Evolutionary conservation across 208 protist species (phyloP).

Genomic region (Spongospora subterranea): DNA sequence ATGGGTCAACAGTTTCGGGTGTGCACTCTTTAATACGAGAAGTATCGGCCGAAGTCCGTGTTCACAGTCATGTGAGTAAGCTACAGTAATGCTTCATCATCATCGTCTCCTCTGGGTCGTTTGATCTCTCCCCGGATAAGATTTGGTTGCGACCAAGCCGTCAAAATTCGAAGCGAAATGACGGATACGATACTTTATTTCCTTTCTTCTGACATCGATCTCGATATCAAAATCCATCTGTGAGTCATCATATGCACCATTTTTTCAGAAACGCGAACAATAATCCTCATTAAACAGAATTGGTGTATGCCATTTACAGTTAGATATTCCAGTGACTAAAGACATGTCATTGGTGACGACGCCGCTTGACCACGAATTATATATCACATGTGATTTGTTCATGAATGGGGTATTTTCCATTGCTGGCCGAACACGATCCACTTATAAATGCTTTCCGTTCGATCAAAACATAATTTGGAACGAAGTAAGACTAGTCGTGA

Average conservation of each 20-base stretch:
- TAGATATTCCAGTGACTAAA: background rate
- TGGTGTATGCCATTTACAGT: background rate
- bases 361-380: slow-evolving; percentile 19
- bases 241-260: background rate
- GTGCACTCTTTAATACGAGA: too few species aligned
- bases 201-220: slow-evolving; percentile 33
- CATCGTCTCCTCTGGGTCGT: too few species aligned
- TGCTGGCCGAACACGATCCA: background rate
- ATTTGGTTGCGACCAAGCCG: too few species aligned
- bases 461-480: slow-evolving; percentile 12
- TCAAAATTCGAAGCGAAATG: too few species aligned
- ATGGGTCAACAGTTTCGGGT: too few species aligned
- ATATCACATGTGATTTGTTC: background rate
- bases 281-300: background rate
- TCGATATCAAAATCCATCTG: slow-evolving; percentile 33
- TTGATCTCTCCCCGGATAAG: too few species aligned
- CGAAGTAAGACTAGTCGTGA: background rate
- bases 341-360: background rate
- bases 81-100: too few species aligned
- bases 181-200: slow-evolving; percentile 1
- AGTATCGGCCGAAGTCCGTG: too few species aligned
- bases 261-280: too few species aligned
- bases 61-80: too few species aligned
- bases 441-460: slow-evolving; percentile 25
- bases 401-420: background rate